These are phyloP conservation scores for Grosmannia huntii DNA, from an alignment of 2,329 filamentous ascomycete genomes.

Conservation along the genomic window DNA sequence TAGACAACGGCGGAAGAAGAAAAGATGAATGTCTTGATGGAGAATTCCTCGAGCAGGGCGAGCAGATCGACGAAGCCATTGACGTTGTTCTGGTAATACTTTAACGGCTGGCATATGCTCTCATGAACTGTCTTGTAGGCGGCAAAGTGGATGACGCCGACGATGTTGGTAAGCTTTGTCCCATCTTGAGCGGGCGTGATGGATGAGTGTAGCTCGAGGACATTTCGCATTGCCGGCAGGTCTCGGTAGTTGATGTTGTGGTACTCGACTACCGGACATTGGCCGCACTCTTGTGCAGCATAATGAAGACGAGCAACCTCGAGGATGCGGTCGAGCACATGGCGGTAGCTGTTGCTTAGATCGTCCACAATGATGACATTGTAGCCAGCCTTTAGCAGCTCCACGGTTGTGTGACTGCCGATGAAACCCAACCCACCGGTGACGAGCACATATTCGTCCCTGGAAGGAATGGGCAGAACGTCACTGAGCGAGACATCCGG, in stretches of 20 bases:
- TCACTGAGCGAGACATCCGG: neutral
- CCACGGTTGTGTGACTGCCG: conserved; percentile 4
- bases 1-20: conserved; percentile 57
- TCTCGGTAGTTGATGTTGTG: conserved; percentile 26
- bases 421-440: conserved; percentile 5
- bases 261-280: conserved; percentile 20
- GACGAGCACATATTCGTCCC: neutral
- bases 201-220: conserved; percentile 23
- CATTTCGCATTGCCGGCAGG: conserved; percentile 20
- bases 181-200: neutral
- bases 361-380: conserved; percentile 31
- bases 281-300: conserved; percentile 12
- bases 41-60: conserved; percentile 40
- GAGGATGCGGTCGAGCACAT: conserved; percentile 18
- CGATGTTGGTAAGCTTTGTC: conserved; percentile 32
- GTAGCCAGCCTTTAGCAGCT: conserved; percentile 4
- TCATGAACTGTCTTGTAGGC: conserved; percentile 55
- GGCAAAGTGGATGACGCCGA: conserved; percentile 57
- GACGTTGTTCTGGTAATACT: conserved; percentile 58
- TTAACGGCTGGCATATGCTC: conserved; percentile 45
- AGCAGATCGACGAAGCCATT: conserved; percentile 49
- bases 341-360: conserved; percentile 29
- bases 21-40: conserved; percentile 55
- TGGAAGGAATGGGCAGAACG: neutral
- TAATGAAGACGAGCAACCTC: conserved; percentile 18